Conservation (phyloP, 768 basidiomycete genomes). For the Naganishia kalamii region DNA sequence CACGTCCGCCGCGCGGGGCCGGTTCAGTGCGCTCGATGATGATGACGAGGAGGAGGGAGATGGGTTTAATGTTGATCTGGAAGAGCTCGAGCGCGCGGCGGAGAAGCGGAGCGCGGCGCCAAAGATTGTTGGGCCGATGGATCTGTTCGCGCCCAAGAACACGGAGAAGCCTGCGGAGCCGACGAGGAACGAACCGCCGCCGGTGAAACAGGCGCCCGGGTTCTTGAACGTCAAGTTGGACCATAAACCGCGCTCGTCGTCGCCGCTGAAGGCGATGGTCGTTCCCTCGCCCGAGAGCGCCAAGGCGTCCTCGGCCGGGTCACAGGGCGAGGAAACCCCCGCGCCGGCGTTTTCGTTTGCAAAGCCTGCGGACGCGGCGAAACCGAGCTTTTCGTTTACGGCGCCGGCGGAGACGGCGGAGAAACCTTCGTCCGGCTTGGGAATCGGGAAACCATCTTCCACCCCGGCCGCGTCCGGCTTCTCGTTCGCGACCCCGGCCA, state of each 20-base stretch:
- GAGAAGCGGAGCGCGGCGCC: not conserved
- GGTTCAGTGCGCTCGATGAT: not conserved
- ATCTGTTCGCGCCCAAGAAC: conserved; percentile 7
- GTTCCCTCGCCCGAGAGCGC: conserved; percentile 4
- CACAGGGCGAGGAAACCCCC: not conserved
- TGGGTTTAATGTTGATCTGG: not conserved
- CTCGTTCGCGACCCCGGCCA: not conserved
- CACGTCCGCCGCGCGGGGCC: not conserved
- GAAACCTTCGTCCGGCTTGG: conserved; percentile 1
- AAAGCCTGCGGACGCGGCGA: not conserved
- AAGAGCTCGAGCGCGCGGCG: not conserved
- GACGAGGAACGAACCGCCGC: not conserved
- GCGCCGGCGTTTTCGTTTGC: conserved; percentile 1
- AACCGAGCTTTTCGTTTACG: not conserved
- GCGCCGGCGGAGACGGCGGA: not conserved
- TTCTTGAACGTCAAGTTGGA: conserved; percentile 9
- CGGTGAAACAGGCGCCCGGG: not conserved
- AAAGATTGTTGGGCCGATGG: conserved; percentile 7
- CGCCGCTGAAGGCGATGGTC: conserved; percentile 10
- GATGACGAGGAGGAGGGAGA: conserved; percentile 1
- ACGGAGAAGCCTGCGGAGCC: not conserved
- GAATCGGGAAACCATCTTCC: conserved; percentile 7
- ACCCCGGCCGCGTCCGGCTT: not conserved
- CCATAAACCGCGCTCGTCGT: conserved; percentile 1
- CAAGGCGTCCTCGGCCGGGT: not conserved